Evolutionary conservation across 371 early-diverging fungal genomes (phyloP), one percentile per base, ranked within the genome.

Genomic region (Rhizopus microsporus): DNA sequence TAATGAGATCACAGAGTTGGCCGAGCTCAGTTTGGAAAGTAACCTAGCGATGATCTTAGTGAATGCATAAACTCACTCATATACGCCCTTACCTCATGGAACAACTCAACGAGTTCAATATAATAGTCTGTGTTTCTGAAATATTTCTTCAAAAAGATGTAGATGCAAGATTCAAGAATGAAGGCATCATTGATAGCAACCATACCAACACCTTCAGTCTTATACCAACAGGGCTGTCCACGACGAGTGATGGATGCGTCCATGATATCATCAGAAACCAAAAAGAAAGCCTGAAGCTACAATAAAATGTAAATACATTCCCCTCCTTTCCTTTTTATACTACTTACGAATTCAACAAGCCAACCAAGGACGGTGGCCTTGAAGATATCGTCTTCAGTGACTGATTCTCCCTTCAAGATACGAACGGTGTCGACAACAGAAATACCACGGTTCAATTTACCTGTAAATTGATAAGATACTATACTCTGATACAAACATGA

Each of bases 221-320:
- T 84, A 83, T 95, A 97, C 96, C 97, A 98, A 72, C 97, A 96
- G 38, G 95, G 95, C 69, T 94, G 92, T 16, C 95, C 95, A 71
- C 99, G 92, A 54, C 99, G 90, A 16, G 95, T 95, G 60, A 88
- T 84, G 52, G 96, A 96, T 42, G 81, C 80, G 77, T 99, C 99
- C 97, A 98, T 98, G 69, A 98, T 93, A 73, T 99, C 99, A 78
- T 99, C 99, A 37, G 95, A 83, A 35, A 99, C 92, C 59, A 99
- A 83, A 84, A 99, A 97, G 76, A 93, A 94, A 23, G 95, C 96
- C 86, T 99, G 99, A 46, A 98, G 86, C 94, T 92, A 75, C 17
- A 48, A 46, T 15, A 49, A 56, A 12, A 4, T 42, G 34, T 35
- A 10, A 5, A 43, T 30, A 39, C 33, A 54, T 16, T 9, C 37